Percentiles rank a stretch among this genome's conserved stretches.
phyloP scores from a whole-genome alignment of 192 early-diverging fungal genomes.

The Martensiomyces pterosporus region DNA sequence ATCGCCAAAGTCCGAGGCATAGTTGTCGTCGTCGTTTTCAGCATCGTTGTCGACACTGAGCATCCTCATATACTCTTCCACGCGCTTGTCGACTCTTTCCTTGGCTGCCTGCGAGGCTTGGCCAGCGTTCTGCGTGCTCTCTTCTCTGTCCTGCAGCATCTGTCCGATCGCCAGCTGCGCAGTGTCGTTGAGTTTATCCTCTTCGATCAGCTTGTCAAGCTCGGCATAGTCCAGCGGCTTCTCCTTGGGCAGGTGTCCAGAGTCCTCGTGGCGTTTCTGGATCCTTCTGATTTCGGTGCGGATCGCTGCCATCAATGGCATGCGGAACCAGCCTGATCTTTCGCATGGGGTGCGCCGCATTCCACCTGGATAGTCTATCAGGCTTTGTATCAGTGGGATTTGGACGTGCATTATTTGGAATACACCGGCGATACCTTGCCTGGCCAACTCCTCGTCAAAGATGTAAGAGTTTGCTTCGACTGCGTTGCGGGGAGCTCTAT shows the following conservation, averaged over 20 bases:
- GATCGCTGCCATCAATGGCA: conserved; percentile 14
- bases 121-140: conserved; percentile 3
- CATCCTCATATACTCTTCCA: too few species aligned
- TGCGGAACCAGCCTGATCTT: conserved; percentile 39
- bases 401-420: conserved; percentile 31
- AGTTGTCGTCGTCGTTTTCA: background rate
- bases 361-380: conserved; percentile 29
- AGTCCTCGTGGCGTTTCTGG: conserved; percentile 8
- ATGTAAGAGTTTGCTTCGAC: conserved; percentile 12
- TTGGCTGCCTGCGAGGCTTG: conserved; percentile 18
- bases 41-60: too few species aligned
- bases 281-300: conserved; percentile 16
- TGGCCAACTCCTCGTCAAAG: conserved; percentile 19
- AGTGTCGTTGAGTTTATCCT: conserved; percentile 17
- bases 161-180: conserved; percentile 4
- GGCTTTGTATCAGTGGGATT: conserved; percentile 17
- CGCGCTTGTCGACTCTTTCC: conserved; percentile 12
- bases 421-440: conserved; percentile 23
- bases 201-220: conserved; percentile 16
- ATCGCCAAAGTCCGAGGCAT: conserved; percentile 12
- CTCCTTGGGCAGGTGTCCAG: background rate
- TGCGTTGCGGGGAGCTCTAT: conserved; percentile 4
- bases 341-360: conserved; percentile 23
- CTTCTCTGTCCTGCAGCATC: conserved; percentile 17
- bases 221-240: conserved; percentile 19